These are phyloP conservation scores for Lycium ferocissimum DNA, from an alignment of 257 asterid species.

Conservation along the genomic window DNA sequence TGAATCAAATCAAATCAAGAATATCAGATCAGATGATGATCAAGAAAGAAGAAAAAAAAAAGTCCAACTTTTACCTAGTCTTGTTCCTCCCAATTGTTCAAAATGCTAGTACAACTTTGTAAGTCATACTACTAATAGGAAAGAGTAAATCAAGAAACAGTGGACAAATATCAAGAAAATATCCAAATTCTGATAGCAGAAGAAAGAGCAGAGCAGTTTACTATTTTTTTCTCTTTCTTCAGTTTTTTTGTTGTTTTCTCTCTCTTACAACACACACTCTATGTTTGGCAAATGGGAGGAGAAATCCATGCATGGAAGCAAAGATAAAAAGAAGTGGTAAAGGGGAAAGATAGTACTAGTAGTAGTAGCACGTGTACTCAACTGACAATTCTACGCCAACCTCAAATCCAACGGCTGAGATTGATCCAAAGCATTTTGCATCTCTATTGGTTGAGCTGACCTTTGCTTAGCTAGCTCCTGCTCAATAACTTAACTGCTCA, in stretches of 20 bases:
- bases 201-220: constrained; percentile 29
- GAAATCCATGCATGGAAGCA: constrained; percentile 75
- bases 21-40: constrained; percentile 31
- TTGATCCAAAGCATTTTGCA: constrained; percentile 2
- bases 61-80: constrained; percentile 8
- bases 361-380: constrained; percentile 57
- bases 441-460: not conserved
- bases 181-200: not conserved
- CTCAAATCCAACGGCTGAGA: constrained; percentile 39
- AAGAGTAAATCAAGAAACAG: constrained; percentile 13
- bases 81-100: not conserved
- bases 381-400: constrained; percentile 47
- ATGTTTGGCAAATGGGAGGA: constrained; percentile 48
- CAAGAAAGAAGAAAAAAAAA: not conserved
- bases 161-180: constrained; percentile 7
- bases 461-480: constrained; percentile 2
- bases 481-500: constrained; percentile 38
- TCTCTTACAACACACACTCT: not conserved
- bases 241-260: not conserved
- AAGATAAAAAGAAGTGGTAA: constrained; percentile 50
- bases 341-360: constrained; percentile 29
- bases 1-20: constrained; percentile 25
- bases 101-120: not conserved
- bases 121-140: constrained; percentile 29
- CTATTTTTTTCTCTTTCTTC: constrained; percentile 31